Evolutionary conservation across 768 basidiomycete genomes (phyloP).

Genomic region (Leccinum ochraceum): DNA sequence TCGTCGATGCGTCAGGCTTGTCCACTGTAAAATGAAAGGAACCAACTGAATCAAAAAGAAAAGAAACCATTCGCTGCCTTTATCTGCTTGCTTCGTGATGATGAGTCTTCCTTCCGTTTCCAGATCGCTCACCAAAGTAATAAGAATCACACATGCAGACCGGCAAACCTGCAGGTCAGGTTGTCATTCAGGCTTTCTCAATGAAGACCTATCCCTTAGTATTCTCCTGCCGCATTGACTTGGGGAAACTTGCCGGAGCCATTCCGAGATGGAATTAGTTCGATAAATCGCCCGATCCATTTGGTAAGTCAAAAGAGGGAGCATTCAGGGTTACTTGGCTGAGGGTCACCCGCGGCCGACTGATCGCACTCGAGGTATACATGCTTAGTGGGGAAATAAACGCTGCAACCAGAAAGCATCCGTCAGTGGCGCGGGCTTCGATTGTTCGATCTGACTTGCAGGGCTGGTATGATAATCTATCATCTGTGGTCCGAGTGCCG

Average conservation of each 20-base stretch:
- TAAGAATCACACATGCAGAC: constrained; percentile 17
- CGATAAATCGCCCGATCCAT: neutral
- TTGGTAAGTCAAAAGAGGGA: constrained; percentile 1
- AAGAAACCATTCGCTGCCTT: constrained; percentile 34
- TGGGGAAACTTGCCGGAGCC: neutral
- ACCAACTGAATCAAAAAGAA: constrained; percentile 12
- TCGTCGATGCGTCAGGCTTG: neutral
- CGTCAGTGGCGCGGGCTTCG: constrained; percentile 42
- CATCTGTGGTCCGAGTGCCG: constrained; percentile 41
- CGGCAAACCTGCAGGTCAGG: constrained; percentile 7
- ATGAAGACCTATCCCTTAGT: constrained; percentile 1
- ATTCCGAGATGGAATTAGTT: constrained; percentile 2
- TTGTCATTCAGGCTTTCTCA: constrained; percentile 21
- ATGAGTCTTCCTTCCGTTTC: constrained; percentile 16
- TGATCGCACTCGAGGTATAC: constrained; percentile 33
- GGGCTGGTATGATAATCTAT: neutral
- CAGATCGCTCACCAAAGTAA: constrained; percentile 15
- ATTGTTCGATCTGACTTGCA: neutral
- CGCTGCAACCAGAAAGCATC: constrained; percentile 36
- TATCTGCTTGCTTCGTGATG: constrained; percentile 45
- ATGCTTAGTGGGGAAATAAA: constrained; percentile 39
- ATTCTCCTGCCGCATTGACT: constrained; percentile 8
- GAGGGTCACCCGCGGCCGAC: constrained; percentile 37
- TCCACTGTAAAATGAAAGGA: neutral
- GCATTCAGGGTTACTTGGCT: constrained; percentile 18